Evolutionary conservation across 345 rosid species (phyloP), one percentile per base, ranked within the genome.

Genomic region (Camelina laxa): DNA sequence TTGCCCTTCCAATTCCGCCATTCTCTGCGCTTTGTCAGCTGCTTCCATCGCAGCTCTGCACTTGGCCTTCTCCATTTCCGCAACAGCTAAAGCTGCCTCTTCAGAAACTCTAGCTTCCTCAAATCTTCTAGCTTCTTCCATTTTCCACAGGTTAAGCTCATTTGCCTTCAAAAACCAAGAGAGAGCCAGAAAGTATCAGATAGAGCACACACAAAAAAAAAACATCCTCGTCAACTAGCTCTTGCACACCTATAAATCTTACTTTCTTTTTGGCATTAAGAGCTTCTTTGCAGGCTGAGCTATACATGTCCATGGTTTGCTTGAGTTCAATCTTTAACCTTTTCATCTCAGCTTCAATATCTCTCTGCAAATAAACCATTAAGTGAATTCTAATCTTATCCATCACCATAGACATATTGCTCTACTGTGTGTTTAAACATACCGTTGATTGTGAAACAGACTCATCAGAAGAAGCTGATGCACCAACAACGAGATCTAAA

Each of bases 271-370:
- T 89, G 38, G 94, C 92, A 6, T 80, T 66, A 16, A 93, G 84
- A 69, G 98, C 97, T 86, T 91, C 97, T 82, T 86, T 87, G 83
- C 98, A 91, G 61, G 97, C 97, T 68, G 85, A 80, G 80, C 91
- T 86, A 55, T 91, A 93, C 97, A 93, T 83, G 65, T 89, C 93
- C 84, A 91, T 89, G 53, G 98, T 93, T 84, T 91, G 98, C 81
- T 76, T 91, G 56, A 93, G 94, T 65, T 93, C 97, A 74, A 86
- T 82, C 88, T 84, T 89, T 65, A 93, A 77, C 74, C 91, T 91
- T 82, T 78, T 87, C 98, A 93, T 91, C 84, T 93, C 98, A 14
- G 80, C 89, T 83, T 91, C 97, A 48, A 89, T 13, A 13, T 87
- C 90, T 53, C 80, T 78, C 96, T 91, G 86, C 78, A 79, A 30